A percentile compares a stretch with the other conserved stretches of the same genome.
Conservation (phyloP, 2,329 filamentous ascomycete species). For the Aureobasidium sp. region DNA sequence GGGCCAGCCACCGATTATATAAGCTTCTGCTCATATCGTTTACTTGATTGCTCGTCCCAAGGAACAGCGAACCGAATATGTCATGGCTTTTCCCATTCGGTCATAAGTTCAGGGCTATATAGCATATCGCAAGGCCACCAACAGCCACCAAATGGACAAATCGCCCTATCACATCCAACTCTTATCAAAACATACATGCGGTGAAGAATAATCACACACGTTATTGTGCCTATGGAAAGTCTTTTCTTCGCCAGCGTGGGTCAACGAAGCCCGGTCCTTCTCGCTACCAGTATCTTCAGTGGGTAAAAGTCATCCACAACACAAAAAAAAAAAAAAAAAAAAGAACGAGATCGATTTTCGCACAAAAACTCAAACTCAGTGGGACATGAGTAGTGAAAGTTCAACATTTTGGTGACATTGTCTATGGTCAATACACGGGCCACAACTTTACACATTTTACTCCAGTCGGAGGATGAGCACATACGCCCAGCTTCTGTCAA, state of each 20-base stretch:
- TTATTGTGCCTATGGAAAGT: neutral
- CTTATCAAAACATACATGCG: neutral
- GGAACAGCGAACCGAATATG: neutral
- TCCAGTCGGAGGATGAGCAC: no score
- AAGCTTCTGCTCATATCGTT: neutral
- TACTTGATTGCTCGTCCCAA: conserved; percentile 3
- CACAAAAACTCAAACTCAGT: neutral
- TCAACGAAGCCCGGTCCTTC: neutral
- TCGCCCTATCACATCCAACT: no score
- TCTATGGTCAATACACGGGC: no score
- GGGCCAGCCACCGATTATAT: neutral
- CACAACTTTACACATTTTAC: no score
- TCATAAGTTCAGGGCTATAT: neutral
- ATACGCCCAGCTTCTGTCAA: no score
- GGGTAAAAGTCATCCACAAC: neutral
- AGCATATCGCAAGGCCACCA: neutral
- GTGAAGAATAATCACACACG: neutral
- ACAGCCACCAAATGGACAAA: neutral
- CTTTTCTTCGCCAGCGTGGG: neutral
- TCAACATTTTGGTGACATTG: neutral
- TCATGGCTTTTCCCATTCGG: neutral
- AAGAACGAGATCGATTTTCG: neutral
- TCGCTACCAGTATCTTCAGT: neutral
- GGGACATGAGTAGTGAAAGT: neutral
- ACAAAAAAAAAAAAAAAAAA: neutral